Conservation (phyloP, 345 rosid species). For the Euclidium syriacum region DNA sequence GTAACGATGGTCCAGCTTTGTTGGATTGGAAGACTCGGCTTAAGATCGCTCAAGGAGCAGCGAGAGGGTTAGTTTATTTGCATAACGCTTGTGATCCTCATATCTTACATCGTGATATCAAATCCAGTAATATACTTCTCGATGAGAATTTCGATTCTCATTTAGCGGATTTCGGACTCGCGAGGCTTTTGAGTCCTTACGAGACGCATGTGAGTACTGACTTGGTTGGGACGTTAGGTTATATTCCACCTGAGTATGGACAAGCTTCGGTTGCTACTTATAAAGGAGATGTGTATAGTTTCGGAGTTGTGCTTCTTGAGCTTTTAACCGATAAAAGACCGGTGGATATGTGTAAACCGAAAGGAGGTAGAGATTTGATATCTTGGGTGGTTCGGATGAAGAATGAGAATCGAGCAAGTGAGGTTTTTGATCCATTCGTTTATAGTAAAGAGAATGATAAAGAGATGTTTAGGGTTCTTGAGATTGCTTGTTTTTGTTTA, state of each 20-base stretch:
- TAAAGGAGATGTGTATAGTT: conserved; percentile 83
- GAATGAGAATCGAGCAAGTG: conserved; percentile 53
- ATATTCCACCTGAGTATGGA: conserved; percentile 87
- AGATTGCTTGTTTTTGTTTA: conserved; percentile 68
- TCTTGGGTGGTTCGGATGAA: conserved; percentile 66
- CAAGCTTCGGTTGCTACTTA: conserved; percentile 82
- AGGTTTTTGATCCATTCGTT: conserved; percentile 62
- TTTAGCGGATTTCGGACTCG: conserved; percentile 87
- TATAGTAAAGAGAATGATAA: conserved; percentile 54
- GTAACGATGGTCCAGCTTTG: conserved; percentile 53
- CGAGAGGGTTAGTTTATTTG: conserved; percentile 62
- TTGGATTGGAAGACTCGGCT: conserved; percentile 65
- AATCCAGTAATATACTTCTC: conserved; percentile 79
- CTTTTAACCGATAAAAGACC: conserved; percentile 85
- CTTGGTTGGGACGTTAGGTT: conserved; percentile 84
- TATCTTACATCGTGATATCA: conserved; percentile 78
- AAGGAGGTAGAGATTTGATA: conserved; percentile 57
- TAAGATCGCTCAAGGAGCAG: conserved; percentile 67
- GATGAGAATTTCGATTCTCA: conserved; percentile 74
- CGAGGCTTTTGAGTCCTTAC: conserved; percentile 63
- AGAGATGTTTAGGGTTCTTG: conserved; percentile 55
- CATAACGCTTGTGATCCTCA: conserved; percentile 80
- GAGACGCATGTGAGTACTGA: conserved; percentile 86
- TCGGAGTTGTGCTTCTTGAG: conserved; percentile 87
- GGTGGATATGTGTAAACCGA: conserved; percentile 78